Evolutionary conservation across 495 filamentous ascomycete species (phyloP).

Genomic region (Tuber magnatum): DNA sequence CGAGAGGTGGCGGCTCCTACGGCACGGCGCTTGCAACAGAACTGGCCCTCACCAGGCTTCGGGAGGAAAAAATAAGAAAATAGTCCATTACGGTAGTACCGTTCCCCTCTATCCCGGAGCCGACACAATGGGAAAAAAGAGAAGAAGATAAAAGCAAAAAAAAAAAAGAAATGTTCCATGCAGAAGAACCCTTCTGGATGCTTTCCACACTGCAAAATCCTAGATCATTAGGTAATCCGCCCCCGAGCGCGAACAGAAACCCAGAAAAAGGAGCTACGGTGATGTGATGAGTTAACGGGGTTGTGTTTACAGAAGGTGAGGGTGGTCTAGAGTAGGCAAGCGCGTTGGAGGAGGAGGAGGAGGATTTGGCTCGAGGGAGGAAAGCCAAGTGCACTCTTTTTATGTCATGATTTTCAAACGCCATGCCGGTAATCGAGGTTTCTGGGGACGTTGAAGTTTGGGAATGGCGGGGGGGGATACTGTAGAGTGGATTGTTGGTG

Average conservation of each 20-base stretch:
- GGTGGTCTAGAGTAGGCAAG: no score
- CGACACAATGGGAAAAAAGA: no score
- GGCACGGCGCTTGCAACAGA: neutral
- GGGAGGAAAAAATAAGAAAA: neutral
- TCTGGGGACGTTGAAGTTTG: neutral
- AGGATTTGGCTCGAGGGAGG: neutral
- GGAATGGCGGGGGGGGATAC: no score
- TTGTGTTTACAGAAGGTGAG: no score
- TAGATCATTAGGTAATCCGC: neutral
- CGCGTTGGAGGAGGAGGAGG: neutral
- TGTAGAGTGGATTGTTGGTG: neutral
- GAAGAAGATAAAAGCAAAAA: neutral
- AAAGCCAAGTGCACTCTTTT: neutral
- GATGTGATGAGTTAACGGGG: neutral
- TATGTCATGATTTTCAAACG: neutral
- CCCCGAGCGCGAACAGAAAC: neutral
- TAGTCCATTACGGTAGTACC: no score
- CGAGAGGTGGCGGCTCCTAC: neutral
- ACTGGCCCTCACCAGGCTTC: neutral
- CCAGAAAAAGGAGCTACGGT: neutral
- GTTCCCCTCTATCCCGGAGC: no score
- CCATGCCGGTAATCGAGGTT: neutral
- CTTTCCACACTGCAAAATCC: neutral
- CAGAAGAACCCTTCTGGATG: neutral
- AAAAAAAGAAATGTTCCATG: neutral